Base-by-base conservation (phyloP, 2,329 filamentous ascomycete species). In the Zymoseptoria brevis region DNA sequence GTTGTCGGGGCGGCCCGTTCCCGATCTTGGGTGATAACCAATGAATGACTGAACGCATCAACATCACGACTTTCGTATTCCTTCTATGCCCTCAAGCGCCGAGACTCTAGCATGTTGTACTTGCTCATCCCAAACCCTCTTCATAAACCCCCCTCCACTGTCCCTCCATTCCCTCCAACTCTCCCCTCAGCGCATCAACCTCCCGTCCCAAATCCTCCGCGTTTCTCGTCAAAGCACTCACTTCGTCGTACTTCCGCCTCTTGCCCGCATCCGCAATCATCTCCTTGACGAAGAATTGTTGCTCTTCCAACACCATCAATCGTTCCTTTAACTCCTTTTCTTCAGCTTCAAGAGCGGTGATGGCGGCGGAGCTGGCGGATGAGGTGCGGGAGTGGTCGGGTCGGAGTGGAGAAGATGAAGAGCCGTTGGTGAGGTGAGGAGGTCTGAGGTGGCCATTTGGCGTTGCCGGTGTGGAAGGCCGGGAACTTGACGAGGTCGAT, bases 241-340 rank as follows among this genome's bases (percentile, higher is more conserved):
- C 89, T 73, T 96, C 92, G 68, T 96, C 92, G 66, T 96, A 95
- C 60, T 89, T 85, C 26, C 89, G 80, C 9, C 88, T 83, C 50
- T 86, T 87, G 53, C 87, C 87, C 0, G 91, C 90, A 61, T 87
- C 84, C 7, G 83, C 83, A 51, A 96, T 84, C 90, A 96, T 96
- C 66, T 89, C 86, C 45, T 86, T 84, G 0, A 96, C 90, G 75
- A 96, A 85, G 74, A 95, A 96, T 64, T 86, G 87, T 73, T 96
- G 92, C 75, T 96, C 92, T 72, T 96, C 90, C 0, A 96, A 80
- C 6, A 96, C 87, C 29, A 94, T 88, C 11, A 96, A 77, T 3
- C 85, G 80, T 68, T 96, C 91, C 16, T 88, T 83, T 1, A 95
- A 76, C 19, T 89, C 84, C 71, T 90, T 93, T 73, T 96, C 91